Evolutionary conservation across 208 protist genomes (phyloP).

Genomic region (Leishmania tropica): DNA sequence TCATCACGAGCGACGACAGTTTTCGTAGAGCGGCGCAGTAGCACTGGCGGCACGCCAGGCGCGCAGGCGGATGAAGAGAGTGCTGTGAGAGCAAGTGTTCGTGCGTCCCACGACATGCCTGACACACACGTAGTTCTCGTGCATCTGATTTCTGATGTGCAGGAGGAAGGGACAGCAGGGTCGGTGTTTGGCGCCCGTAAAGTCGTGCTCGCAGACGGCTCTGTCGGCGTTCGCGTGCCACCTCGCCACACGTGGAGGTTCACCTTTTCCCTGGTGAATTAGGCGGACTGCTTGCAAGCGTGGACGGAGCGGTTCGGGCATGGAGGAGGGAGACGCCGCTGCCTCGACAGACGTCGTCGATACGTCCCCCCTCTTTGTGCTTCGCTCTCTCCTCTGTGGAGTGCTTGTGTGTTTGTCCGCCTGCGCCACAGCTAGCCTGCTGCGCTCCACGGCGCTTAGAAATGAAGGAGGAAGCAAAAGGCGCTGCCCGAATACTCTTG

Average conservation of each 20-base stretch:
- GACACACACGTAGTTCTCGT: conserved; percentile 13
- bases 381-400: neutral
- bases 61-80: too few relatives aligned
- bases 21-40: conserved; percentile 3
- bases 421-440: neutral
- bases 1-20: neutral
- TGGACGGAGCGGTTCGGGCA: neutral
- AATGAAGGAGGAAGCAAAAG: neutral
- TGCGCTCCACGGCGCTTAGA: neutral
- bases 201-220: neutral
- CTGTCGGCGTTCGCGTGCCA: neutral
- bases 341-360: neutral
- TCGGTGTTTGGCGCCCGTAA: conserved; percentile 18
- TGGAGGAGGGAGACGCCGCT: neutral
- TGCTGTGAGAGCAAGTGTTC: neutral
- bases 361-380: neutral
- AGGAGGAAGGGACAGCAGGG: neutral
- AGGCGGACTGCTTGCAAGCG: neutral
- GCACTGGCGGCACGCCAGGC: neutral
- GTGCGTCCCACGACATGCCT: conserved; percentile 2
- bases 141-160: neutral
- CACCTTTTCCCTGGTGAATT: conserved; percentile 8
- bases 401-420: neutral
- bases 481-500: neutral
- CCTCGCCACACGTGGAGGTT: conserved; percentile 24